Conservation (phyloP, 2,329 filamentous ascomycete species). For the Plenodomus tracheiphilus region DNA sequence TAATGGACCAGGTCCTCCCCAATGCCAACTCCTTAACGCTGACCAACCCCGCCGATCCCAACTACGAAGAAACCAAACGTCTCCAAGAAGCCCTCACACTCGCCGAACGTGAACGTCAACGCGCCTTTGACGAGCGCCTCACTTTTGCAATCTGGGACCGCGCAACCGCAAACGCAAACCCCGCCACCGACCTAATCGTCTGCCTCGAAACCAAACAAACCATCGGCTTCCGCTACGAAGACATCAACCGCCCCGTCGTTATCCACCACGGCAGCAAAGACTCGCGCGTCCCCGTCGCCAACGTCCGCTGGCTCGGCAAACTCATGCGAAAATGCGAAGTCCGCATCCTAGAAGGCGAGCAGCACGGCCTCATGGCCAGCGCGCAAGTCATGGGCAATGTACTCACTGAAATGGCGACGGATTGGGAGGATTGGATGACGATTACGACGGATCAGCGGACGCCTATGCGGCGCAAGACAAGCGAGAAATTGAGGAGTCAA, state of each 20-base stretch:
- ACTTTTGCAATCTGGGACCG: conserved; percentile 95
- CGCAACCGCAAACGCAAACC: conserved; percentile 88
- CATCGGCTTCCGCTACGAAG: conserved; percentile 95
- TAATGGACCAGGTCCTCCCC: conserved; percentile 54
- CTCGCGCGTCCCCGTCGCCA: conserved; percentile 89
- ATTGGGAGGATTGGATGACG: conserved; percentile 65
- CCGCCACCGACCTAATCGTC: conserved; percentile 87
- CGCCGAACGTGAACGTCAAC: conserved; percentile 71
- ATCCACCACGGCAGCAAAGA: conserved; percentile 94
- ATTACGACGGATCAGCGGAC: conserved; percentile 21
- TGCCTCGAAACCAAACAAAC: conserved; percentile 88
- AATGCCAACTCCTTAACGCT: conserved; percentile 41
- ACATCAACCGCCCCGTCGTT: conserved; percentile 87
- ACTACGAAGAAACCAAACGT: conserved; percentile 33
- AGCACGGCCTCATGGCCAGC: conserved; percentile 94
- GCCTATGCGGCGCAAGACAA: conserved; percentile 17
- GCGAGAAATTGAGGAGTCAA: conserved; percentile 19
- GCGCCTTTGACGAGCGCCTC: conserved; percentile 78
- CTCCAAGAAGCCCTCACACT: conserved; percentile 60
- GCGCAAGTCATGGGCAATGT: conserved; percentile 90
- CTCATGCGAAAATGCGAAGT: conserved; percentile 94
- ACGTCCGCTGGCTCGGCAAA: conserved; percentile 91
- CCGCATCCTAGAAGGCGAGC: conserved; percentile 84
- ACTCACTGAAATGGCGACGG: conserved; percentile 89
- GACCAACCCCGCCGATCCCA: conserved; percentile 31